A percentile compares a stretch with the other conserved stretches of the same genome.
These are phyloP conservation scores for Nematodospora anomalae DNA, from an alignment of 1,139 yeast genomes.

Conservation along the genomic window DNA sequence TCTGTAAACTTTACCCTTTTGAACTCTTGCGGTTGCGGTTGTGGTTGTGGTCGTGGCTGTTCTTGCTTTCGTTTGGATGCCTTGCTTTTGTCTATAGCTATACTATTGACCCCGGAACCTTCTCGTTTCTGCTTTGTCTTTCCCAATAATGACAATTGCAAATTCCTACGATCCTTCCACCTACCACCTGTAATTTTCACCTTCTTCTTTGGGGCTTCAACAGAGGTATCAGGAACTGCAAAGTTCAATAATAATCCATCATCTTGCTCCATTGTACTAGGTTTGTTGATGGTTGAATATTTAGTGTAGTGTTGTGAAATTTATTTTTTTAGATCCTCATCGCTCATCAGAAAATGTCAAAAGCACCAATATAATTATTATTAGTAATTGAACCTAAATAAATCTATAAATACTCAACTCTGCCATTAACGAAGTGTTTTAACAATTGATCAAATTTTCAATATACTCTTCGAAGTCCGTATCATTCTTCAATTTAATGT, in stretches of 20 bases:
- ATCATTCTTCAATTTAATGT: constrained; percentile 24
- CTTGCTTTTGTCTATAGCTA: constrained; percentile 25
- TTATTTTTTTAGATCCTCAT: constrained; percentile 1
- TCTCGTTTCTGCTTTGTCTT: constrained; percentile 32
- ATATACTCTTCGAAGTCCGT: constrained; percentile 34
- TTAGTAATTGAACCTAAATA: no score
- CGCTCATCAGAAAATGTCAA: constrained; percentile 2
- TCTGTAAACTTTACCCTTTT: constrained; percentile 38
- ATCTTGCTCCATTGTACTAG: constrained; percentile 36
- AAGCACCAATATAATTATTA: no score
- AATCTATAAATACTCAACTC: background rate
- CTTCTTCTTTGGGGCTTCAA: constrained; percentile 15
- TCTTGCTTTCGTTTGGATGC: constrained; percentile 11
- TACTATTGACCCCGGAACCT: constrained; percentile 40
- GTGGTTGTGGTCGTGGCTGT: background rate
- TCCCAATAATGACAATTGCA: constrained; percentile 49
- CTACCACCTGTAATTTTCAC: constrained; percentile 63
- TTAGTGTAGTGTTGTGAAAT: background rate
- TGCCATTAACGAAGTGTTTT: background rate
- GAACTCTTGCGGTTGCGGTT: constrained; percentile 8
- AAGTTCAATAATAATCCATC: constrained; percentile 71
- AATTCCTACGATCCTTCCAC: constrained; percentile 77
- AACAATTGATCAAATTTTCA: constrained; percentile 12
- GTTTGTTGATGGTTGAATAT: background rate
- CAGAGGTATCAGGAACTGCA: constrained; percentile 33